Evolutionary conservation across 1,284 basidiomycete species (phyloP).

Genomic region (Pyrrhoderma noxium): DNA sequence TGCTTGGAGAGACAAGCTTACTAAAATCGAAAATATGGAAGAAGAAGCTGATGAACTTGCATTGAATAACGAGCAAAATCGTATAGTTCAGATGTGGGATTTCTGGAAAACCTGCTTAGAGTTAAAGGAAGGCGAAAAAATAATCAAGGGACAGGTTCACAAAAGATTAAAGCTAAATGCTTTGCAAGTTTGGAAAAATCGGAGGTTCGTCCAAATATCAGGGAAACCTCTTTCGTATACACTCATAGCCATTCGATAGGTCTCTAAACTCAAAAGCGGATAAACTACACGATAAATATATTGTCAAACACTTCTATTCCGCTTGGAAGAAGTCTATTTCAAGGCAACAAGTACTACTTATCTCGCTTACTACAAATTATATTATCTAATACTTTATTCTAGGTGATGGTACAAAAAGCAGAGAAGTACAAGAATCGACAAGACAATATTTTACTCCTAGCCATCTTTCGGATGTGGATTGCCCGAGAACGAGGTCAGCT

Average conservation of each 20-base stretch:
- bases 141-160: constrained; percentile 5
- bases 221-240: neutral
- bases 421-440: constrained; percentile 52
- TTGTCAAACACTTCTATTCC: constrained; percentile 9
- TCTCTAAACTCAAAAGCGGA: constrained; percentile 10
- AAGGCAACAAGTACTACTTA: constrained; percentile 6
- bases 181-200: constrained; percentile 4
- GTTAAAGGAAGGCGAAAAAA: constrained; percentile 5
- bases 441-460: constrained; percentile 56
- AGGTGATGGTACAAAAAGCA: constrained; percentile 48
- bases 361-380: constrained; percentile 52
- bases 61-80: constrained; percentile 2
- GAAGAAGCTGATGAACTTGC: constrained; percentile 3
- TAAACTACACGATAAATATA: constrained; percentile 6
- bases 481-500: constrained; percentile 60
- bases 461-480: constrained; percentile 64
- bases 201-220: constrained; percentile 1
- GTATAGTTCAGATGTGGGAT: constrained; percentile 5
- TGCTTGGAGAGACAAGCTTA: constrained; percentile 6
- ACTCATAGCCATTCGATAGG: constrained; percentile 2
- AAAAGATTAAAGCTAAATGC: constrained; percentile 1
- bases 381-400: neutral
- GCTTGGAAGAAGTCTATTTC: constrained; percentile 9
- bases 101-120: constrained; percentile 10
- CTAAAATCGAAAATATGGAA: constrained; percentile 6